Evolutionary conservation across 1,284 basidiomycete species (phyloP), one percentile per base, ranked within the genome.

Genomic region (Phlebopus sp.): DNA sequence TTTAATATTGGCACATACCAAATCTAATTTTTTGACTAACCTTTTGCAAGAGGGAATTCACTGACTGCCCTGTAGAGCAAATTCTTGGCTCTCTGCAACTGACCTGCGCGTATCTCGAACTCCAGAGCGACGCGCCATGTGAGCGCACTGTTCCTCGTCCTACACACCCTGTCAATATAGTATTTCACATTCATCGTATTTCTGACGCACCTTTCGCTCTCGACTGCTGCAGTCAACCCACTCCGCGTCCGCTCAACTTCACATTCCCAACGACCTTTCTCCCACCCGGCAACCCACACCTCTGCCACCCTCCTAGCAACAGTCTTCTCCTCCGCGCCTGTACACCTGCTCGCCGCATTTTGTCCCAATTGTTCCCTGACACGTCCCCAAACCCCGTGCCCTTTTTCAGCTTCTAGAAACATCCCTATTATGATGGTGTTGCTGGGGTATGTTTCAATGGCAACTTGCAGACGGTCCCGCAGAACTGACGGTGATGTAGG

Each of bases 41-140:
- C 87, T 77, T 93, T 93, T 13, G 74, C 74, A 50, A 90, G 71
- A 1, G 90, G 89, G 62, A 90, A 92, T 60, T 90, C 85, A n/a
- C 78, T 75, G 14, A 95, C 75, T 0, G 92, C 92, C 39, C 88
- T 79, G 62, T 86, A 92, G 18, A 94, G 70, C 38, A 95, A 64
- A 46, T 78, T 79, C 67, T 95, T 95, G 4, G 90, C 93, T 27
- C 75, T 72, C 48, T 77, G 63, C 30, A 79, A 59, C 46, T 85
- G 70, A 1, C 79, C 81, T 42, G 76, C 75, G 42, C 79, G 76
- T 31, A 88, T 78, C 73, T 96, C 92, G 54, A 96, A 86, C 60
- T 93, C 89, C 54, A 95, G 76, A 55, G 81, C 89, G 13, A 92
- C 69, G 30, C 80, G 76, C 92, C 93, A 96, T 18, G 96, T 57